phyloP scores from a whole-genome alignment of 106 monocot species.

The Allium cepa region DNA sequence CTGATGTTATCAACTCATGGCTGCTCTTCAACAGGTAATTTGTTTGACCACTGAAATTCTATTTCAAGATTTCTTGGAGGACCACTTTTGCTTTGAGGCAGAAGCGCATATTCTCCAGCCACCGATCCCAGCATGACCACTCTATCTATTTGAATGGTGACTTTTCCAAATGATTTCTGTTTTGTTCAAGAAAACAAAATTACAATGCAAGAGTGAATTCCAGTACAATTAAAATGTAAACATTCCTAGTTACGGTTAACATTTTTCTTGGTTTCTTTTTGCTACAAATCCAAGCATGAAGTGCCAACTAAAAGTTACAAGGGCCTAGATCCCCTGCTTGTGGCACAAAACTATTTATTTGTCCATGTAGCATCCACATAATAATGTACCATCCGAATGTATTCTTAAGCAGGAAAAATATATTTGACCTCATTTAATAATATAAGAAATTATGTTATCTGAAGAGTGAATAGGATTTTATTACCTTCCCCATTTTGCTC shows the following conservation, averaged over 20 bases:
- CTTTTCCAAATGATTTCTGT: constrained; percentile 96
- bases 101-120: constrained; percentile 83
- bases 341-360: too few relatives aligned
- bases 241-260: too few relatives aligned
- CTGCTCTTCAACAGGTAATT: constrained; percentile 16
- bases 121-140: constrained; percentile 97
- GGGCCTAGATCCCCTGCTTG: too few relatives aligned
- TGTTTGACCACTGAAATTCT: constrained; percentile 99
- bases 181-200: neutral
- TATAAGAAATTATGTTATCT: neutral
- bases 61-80: constrained; percentile 82
- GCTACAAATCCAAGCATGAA: too few relatives aligned
- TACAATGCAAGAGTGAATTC: too few relatives aligned
- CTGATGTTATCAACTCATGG: neutral
- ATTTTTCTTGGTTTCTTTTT: too few relatives aligned
- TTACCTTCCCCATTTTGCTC: constrained; percentile 99
- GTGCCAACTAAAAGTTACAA: too few relatives aligned
- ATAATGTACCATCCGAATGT: too few relatives aligned
- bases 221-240: too few relatives aligned
- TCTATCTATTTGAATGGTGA: constrained; percentile 94
- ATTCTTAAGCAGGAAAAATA: neutral
- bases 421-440: neutral
- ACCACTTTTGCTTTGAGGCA: constrained; percentile 93
- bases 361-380: too few relatives aligned
- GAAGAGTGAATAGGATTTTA: neutral